Evolutionary conservation across 345 rosid species (phyloP), one percentile per base, ranked within the genome.

Genomic region (Populus ilicifolia): DNA sequence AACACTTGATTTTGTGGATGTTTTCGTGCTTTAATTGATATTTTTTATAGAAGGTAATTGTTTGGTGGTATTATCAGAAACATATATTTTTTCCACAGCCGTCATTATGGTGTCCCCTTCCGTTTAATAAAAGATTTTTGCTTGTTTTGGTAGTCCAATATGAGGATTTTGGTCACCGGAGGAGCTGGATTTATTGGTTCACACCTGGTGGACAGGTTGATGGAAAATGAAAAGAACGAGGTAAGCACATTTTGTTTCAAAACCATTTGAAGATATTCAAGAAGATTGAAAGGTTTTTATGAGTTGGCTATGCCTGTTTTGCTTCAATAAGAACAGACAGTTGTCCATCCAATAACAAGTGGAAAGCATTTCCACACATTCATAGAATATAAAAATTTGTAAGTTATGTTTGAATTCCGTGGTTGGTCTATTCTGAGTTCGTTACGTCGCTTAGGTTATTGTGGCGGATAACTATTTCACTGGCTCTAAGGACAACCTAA

Each of bases 391-490:
- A n/a, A 59, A 27, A 63, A 27, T 1, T 0, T 5, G 68, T 16
- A 30, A 7, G 10, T 29, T 2, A 65, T 16, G 30, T 27, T 65
- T 67, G 39, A 33, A 17, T 44, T 44, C 25, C 5, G 4, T 41
- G 27, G 20, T 14, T 71, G 21, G 41, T 36, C 56, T 35, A 17
- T 71, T 50, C 25, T 71, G 25, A 43, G 30, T 50, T 11, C 23
- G 8, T 52, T 36, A 5, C 44, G 38, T 29, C 41, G 27, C 56
- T 11, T 77, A 93, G 98, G 98, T 95, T 43, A 81, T 90, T 75
- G 99, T 93, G 69, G 98, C 75, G 70, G 98, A 95, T 77, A 93
- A 95, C 84, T 93, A 88, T 82, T 95, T 93, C 85, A 93, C 98
- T 67, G 98, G 98, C 67, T 87, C 93, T 3, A 94, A 93, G 80